Evolutionary conservation across 805 yeast genomes (phyloP).

Genomic region (Kregervanrija delftensis): DNA sequence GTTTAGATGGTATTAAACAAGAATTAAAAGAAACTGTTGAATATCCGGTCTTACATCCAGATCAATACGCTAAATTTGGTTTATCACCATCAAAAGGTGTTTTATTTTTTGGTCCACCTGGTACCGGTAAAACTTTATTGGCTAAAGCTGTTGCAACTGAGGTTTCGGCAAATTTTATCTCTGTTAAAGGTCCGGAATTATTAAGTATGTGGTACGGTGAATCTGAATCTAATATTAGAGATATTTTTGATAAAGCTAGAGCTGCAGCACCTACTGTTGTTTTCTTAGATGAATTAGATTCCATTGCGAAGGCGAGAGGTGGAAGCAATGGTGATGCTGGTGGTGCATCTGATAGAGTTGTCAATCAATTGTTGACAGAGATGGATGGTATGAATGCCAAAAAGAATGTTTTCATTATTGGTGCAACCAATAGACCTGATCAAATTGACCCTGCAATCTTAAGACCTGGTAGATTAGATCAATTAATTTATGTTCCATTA

Average conservation of each 20-base stretch:
- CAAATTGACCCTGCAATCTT: constrained; percentile 97
- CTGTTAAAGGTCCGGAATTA: constrained; percentile 95
- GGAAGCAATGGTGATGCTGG: constrained; percentile 89
- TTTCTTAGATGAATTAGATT: constrained; percentile 95
- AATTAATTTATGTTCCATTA: constrained; percentile 95
- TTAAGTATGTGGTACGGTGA: constrained; percentile 99
- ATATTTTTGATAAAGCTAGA: constrained; percentile 95
- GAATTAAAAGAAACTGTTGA: constrained; percentile 98
- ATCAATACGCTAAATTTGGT: constrained; percentile 96
- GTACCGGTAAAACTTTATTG: constrained; percentile 98
- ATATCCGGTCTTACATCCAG: constrained; percentile 98
- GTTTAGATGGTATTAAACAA: constrained; percentile 89
- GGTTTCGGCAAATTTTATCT: constrained; percentile 95
- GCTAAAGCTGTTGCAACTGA: constrained; percentile 99
- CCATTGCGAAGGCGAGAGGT: constrained; percentile 96
- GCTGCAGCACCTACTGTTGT: constrained; percentile 99
- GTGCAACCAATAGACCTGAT: constrained; percentile 99
- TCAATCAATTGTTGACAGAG: constrained; percentile 90
- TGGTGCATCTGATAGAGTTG: constrained; percentile 95
- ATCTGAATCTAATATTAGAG: constrained; percentile 95
- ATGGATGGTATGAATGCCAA: constrained; percentile 99
- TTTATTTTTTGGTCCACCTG: constrained; percentile 98
- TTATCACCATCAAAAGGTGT: constrained; percentile 98
- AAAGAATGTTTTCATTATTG: constrained; percentile 97
- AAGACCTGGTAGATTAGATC: constrained; percentile 99